Conservation (phyloP, 805 yeast species). For the Barnettozyma sp. region DNA sequence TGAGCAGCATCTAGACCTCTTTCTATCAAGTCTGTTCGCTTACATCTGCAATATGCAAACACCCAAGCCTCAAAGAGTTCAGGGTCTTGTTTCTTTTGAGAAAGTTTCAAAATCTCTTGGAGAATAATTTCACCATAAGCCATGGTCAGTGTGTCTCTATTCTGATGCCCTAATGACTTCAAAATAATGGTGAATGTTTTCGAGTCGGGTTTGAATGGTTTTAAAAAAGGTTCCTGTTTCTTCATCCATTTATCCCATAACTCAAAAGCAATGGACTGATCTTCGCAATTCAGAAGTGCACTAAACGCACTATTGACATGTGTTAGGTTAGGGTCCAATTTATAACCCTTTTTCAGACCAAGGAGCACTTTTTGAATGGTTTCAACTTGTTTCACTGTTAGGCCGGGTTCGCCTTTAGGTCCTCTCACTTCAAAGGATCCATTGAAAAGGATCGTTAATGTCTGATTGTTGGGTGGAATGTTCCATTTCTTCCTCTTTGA, state of each 20-base stretch:
- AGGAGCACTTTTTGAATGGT: slow-evolving; percentile 29
- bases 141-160: slow-evolving; percentile 7
- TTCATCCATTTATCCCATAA: slow-evolving; percentile 29
- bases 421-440: slow-evolving; percentile 34
- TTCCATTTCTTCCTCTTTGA: slow-evolving; percentile 58
- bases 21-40: slow-evolving; percentile 11
- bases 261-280: slow-evolving; percentile 32
- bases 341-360: slow-evolving; percentile 23
- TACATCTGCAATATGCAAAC: slow-evolving; percentile 14
- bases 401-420: slow-evolving; percentile 12
- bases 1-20: slow-evolving; percentile 18
- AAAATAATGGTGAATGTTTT: slow-evolving; percentile 28
- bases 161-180: slow-evolving; percentile 16
- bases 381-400: slow-evolving; percentile 31
- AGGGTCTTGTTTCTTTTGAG: slow-evolving; percentile 13
- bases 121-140: slow-evolving; percentile 13
- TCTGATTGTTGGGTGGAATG: slow-evolving; percentile 42
- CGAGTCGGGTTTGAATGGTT: slow-evolving; percentile 27
- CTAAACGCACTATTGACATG: slow-evolving; percentile 42
- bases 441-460: slow-evolving; percentile 40
- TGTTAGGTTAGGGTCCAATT: slow-evolving; percentile 29
- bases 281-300: slow-evolving; percentile 36
- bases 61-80: slow-evolving; percentile 17
- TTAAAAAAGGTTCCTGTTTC: slow-evolving; percentile 14
- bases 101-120: slow-evolving; percentile 10